These are phyloP conservation scores for Paraleonurus japonicus DNA, from an alignment of 257 asterid genomes.

Conservation along the genomic window DNA sequence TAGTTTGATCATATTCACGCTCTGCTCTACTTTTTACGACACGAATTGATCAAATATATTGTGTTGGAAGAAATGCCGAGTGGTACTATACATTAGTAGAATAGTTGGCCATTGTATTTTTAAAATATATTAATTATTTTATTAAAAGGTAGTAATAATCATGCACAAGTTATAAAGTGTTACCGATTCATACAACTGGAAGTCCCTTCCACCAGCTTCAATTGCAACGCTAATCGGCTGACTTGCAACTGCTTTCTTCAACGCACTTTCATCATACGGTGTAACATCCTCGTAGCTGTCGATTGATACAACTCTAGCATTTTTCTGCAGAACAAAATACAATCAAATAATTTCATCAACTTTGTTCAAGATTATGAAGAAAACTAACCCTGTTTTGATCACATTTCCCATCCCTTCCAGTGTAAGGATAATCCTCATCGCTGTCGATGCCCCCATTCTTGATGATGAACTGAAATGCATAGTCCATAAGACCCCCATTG, in stretches of 20 bases:
- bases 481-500: slow-evolving; percentile 71
- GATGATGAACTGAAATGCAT: slow-evolving; percentile 55
- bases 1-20: no score
- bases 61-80: no score
- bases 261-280: slow-evolving; percentile 37
- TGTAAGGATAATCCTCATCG: slow-evolving; percentile 57
- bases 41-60: no score
- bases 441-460: slow-evolving; percentile 60
- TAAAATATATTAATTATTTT: no score
- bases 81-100: no score
- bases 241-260: slow-evolving; percentile 51
- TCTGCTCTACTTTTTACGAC: no score
- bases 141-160: no score
- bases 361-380: not conserved
- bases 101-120: no score
- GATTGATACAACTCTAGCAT: slow-evolving; percentile 61
- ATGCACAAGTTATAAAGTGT: not conserved
- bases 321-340: slow-evolving; percentile 43
- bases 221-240: slow-evolving; percentile 67
- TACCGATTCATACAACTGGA: slow-evolving; percentile 61
- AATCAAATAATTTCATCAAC: not conserved
- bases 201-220: slow-evolving; percentile 67
- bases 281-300: slow-evolving; percentile 61
- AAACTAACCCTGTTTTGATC: slow-evolving; percentile 47
- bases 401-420: slow-evolving; percentile 45